A percentile compares a stretch with the other conserved stretches of the same genome.
Evolutionary conservation across 2,329 filamentous ascomycete species (phyloP).

Genomic region (Talaromyces sp.): DNA sequence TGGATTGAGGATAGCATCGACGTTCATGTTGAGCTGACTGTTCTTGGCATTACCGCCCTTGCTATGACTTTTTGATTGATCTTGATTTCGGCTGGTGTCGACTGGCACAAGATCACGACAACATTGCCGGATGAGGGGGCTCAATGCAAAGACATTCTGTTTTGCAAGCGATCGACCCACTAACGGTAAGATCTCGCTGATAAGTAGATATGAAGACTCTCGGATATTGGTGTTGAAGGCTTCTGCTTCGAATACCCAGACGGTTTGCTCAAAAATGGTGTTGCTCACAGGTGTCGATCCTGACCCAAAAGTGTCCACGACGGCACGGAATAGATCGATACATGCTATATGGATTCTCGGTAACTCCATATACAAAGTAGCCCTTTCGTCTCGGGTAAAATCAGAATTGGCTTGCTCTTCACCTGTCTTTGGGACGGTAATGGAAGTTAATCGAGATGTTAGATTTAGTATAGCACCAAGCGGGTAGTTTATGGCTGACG

Average conservation of each 20-base stretch:
- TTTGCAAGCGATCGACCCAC: slow-evolving; percentile 67
- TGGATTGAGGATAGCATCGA: slow-evolving; percentile 65
- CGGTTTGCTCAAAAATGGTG: slow-evolving; percentile 66
- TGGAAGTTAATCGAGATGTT: slow-evolving; percentile 64
- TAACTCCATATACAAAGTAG: slow-evolving; percentile 69
- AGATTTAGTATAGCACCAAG: slow-evolving; percentile 67
- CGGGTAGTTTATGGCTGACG: slow-evolving; percentile 63
- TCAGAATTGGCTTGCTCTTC: slow-evolving; percentile 63
- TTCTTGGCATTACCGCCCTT: slow-evolving; percentile 39
- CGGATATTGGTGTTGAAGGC: slow-evolving; percentile 54
- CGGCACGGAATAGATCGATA: slow-evolving; percentile 58
- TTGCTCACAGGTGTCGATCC: slow-evolving; percentile 59
- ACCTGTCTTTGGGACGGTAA: slow-evolving; percentile 52
- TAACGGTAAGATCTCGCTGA: slow-evolving; percentile 56
- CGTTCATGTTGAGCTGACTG: slow-evolving; percentile 50
- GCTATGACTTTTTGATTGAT: slow-evolving; percentile 28
- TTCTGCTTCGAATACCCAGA: slow-evolving; percentile 64
- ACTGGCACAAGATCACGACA: slow-evolving; percentile 68
- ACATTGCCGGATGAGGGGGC: slow-evolving; percentile 61
- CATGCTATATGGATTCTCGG: slow-evolving; percentile 70
- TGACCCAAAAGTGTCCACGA: slow-evolving; percentile 58
- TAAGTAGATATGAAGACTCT: slow-evolving; percentile 57
- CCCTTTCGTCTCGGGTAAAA: slow-evolving; percentile 74
- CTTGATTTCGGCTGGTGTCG: slow-evolving; percentile 31
- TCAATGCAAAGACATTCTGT: slow-evolving; percentile 60